phyloP scores from a whole-genome alignment of 176 grass and related monocot genomes.

The Oryza glaberrima region DNA sequence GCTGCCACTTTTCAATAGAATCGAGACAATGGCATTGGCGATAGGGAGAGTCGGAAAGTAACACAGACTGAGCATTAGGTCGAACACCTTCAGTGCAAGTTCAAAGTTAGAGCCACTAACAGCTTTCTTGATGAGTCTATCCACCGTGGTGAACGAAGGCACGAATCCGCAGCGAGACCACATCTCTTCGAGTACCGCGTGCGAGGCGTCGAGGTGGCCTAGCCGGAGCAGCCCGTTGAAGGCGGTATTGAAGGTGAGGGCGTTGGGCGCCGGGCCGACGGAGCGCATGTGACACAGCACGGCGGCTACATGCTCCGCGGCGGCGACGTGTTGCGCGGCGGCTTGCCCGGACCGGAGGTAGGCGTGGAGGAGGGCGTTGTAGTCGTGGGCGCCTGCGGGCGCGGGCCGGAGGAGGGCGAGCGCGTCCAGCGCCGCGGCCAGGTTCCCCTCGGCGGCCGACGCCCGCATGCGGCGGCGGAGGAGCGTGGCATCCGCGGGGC shows the following conservation, averaged over 20 bases:
- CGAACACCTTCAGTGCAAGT: conserved; percentile 15
- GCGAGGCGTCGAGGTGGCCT: background rate
- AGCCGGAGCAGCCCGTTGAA: conserved; percentile 6
- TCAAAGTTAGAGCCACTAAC: background rate
- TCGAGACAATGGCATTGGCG: background rate
- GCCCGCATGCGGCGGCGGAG: background rate
- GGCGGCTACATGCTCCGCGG: no score
- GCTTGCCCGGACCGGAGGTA: background rate
- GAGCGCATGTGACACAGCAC: background rate
- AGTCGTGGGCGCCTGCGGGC: background rate
- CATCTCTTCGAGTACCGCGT: background rate
- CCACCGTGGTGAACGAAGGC: background rate
- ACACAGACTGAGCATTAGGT: conserved; percentile 11
- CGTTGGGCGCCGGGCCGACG: background rate
- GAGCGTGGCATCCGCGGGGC: background rate
- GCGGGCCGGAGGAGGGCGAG: background rate
- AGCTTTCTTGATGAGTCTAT: background rate
- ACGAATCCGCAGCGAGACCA: background rate
- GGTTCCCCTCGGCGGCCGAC: background rate
- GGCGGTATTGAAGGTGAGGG: background rate
- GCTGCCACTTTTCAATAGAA: background rate
- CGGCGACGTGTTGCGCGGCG: background rate
- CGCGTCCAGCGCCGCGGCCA: background rate
- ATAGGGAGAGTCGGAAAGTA: conserved; percentile 1
- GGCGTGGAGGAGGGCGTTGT: background rate